Percentiles rank a stretch among this genome's conserved stretches.
phyloP scores from a whole-genome alignment of 345 rosid genomes.

The Syzygium aromaticum region DNA sequence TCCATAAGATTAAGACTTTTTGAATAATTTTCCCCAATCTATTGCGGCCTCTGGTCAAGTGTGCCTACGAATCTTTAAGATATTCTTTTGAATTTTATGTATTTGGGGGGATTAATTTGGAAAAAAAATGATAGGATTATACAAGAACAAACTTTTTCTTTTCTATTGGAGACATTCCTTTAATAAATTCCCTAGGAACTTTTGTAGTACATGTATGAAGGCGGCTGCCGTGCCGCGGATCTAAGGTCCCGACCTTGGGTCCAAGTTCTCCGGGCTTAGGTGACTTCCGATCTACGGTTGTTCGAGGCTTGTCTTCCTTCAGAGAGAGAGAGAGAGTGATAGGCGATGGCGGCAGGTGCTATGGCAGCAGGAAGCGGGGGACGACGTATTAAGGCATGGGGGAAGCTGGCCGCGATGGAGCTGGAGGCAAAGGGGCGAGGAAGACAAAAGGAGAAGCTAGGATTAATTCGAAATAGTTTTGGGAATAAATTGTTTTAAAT shows the following conservation, averaged over 20 bases:
- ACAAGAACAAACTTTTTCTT: neutral
- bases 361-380: neutral
- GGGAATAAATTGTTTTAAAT: neutral
- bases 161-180: neutral
- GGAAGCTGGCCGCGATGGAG: neutral
- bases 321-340: neutral
- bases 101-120: neutral
- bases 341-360: neutral
- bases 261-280: neutral
- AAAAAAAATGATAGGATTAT: neutral
- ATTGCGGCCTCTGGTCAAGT: no score
- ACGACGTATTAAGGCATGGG: neutral
- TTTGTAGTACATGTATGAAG: neutral
- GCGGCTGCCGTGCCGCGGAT: neutral
- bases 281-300: neutral
- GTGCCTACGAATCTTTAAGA: neutral
- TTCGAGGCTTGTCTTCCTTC: neutral
- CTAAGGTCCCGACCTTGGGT: neutral
- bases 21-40: neutral
- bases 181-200: neutral
- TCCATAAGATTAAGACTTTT: rapidly evolving
- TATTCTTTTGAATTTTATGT: neutral
- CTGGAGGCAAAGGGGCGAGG: neutral
- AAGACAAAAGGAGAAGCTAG: neutral
- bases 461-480: neutral